A percentile compares a stretch with the other conserved stretches of the same genome.
phyloP scores from a whole-genome alignment of 139 green algal species.

The Tetradesmus lagerheimii region DNA sequence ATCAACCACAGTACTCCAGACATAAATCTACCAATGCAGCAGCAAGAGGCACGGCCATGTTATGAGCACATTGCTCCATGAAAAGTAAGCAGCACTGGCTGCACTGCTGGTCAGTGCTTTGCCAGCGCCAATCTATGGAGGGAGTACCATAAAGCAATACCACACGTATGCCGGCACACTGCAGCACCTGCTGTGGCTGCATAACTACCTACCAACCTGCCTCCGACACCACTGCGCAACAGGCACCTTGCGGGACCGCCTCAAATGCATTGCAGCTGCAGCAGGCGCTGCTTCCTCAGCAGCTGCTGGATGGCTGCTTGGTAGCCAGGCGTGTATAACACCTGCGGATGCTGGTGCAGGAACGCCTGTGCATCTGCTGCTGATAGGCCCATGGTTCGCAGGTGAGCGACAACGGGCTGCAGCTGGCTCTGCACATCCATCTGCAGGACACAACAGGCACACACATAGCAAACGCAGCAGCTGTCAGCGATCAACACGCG shows the following conservation, averaged over 20 bases:
- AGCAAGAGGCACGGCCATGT: too few relatives aligned
- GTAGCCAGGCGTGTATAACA: not conserved
- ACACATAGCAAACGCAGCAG: not conserved
- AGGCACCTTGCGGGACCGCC: not conserved
- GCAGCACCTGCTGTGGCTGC: too few relatives aligned
- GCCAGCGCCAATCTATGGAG: too few relatives aligned
- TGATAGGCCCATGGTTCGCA: not conserved
- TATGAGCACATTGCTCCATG: too few relatives aligned
- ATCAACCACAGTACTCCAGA: too few relatives aligned
- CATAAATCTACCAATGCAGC: too few relatives aligned
- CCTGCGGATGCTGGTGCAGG: not conserved
- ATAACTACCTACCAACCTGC: too few relatives aligned
- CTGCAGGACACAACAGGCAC: not conserved
- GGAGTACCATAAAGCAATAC: too few relatives aligned
- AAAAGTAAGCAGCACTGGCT: too few relatives aligned
- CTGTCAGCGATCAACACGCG: not conserved
- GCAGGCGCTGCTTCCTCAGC: not conserved
- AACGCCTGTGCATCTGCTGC: not conserved
- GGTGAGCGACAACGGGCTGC: constrained; percentile 16
- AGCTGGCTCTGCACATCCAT: constrained; percentile 22
- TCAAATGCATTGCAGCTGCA: constrained; percentile 21
- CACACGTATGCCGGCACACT: too few relatives aligned
- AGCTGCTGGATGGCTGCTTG: not conserved
- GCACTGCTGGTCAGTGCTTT: too few relatives aligned
- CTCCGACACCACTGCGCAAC: too few relatives aligned